Conservation (phyloP, 305 asterid genomes). For the Ilex paraguariensis region DNA sequence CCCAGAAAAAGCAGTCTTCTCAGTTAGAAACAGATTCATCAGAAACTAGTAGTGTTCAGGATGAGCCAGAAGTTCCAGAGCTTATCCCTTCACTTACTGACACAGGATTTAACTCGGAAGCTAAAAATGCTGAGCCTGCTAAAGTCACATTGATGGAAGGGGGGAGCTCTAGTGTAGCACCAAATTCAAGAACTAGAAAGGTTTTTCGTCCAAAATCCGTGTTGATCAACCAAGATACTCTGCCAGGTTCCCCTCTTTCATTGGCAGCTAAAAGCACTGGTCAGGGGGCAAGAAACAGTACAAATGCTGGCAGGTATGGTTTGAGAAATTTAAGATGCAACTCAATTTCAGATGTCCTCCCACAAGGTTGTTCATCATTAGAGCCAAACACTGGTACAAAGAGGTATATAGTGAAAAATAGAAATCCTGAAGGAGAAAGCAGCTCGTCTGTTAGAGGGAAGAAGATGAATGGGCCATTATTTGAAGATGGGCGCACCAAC, state of each 20-base stretch:
- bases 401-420: slow-evolving; percentile 26
- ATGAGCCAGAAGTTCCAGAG: slow-evolving; percentile 20
- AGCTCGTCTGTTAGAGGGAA: slow-evolving; percentile 41
- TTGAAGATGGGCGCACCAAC: slow-evolving; percentile 17
- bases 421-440: slow-evolving; percentile 43
- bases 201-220: slow-evolving; percentile 25
- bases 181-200: slow-evolving; percentile 28
- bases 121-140: slow-evolving; percentile 18
- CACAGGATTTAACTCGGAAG: slow-evolving; percentile 20
- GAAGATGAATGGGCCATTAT: slow-evolving; percentile 18
- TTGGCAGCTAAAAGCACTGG: slow-evolving; percentile 29
- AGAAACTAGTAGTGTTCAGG: slow-evolving; percentile 31
- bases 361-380: slow-evolving; percentile 31
- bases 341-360: slow-evolving; percentile 36
- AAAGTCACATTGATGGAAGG: slow-evolving; percentile 23
- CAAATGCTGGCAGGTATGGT: slow-evolving; percentile 31
- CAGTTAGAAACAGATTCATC: slow-evolving; percentile 25
- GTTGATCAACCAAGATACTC: slow-evolving; percentile 25
- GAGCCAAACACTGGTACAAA: slow-evolving; percentile 31
- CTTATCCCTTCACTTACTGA: slow-evolving; percentile 17
- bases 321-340: slow-evolving; percentile 43
- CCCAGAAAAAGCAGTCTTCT: slow-evolving; percentile 34
- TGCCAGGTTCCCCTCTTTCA: slow-evolving; percentile 24
- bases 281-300: slow-evolving; percentile 19
- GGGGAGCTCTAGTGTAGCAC: slow-evolving; percentile 37